Conservation (phyloP, 768 basidiomycete species). For the Kwoniella europaea region DNA sequence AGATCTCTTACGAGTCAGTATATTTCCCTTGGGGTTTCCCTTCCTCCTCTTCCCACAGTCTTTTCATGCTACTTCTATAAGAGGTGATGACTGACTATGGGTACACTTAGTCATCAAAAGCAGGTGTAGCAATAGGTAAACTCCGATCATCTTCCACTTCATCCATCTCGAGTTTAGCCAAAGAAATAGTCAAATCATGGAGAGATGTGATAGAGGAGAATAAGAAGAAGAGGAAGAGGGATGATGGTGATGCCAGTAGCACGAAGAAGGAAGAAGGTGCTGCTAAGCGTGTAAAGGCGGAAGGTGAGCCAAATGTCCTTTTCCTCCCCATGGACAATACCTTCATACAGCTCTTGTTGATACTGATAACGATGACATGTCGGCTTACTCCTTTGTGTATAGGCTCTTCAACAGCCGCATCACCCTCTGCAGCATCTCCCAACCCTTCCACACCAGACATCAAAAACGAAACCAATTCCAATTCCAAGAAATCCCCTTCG, state of each 20-base stretch:
- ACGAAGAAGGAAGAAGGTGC: constrained; percentile 41
- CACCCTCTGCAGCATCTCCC: constrained; percentile 29
- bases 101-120: constrained; percentile 49
- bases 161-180: constrained; percentile 41
- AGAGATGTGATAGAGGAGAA: constrained; percentile 53
- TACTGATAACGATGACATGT: no score
- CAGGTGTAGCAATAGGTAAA: constrained; percentile 53
- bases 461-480: constrained; percentile 1
- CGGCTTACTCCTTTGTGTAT: not conserved
- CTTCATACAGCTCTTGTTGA: no score
- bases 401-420: constrained; percentile 31
- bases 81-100: not conserved
- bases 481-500: constrained; percentile 19
- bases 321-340: no score
- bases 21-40: not conserved
- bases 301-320: no score
- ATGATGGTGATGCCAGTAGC: constrained; percentile 35
- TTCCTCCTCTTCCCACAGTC: no score
- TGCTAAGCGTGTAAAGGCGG: constrained; percentile 41
- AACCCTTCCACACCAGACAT: constrained; percentile 16
- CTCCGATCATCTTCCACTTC: constrained; percentile 41
- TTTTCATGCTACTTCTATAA: not conserved
- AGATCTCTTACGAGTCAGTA: constrained; percentile 50
- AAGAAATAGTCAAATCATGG: constrained; percentile 55
- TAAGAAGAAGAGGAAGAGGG: constrained; percentile 55